Evolutionary conservation across 148 eudicot genomes (phyloP).

Genomic region (Fagopyrum tataricum): DNA sequence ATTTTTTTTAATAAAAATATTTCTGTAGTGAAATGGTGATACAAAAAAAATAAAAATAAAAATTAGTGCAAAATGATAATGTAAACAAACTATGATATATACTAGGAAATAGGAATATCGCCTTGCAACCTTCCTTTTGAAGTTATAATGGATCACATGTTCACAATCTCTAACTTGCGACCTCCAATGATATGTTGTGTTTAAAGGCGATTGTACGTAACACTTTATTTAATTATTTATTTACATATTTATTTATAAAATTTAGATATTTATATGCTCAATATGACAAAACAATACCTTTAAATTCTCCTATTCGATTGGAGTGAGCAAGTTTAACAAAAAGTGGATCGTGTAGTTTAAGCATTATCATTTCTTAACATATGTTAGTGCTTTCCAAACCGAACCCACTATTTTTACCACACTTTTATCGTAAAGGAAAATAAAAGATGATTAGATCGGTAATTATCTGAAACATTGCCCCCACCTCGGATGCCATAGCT

Average conservation of each 20-base stretch:
- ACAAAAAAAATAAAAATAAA: neutral
- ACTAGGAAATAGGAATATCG: neutral
- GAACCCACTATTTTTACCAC: slow-evolving; percentile 3
- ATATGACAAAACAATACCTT: neutral
- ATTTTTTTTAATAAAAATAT: too few species aligned
- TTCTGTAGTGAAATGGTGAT: too few species aligned
- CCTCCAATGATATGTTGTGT: slow-evolving; percentile 9
- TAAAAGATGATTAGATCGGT: neutral
- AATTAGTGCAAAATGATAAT: neutral
- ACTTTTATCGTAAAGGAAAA: neutral
- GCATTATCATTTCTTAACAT: neutral
- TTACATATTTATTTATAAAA: neutral
- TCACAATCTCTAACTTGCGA: neutral
- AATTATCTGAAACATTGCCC: too few species aligned
- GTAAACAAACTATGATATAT: neutral
- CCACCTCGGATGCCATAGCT: too few species aligned
- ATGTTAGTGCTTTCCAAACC: neutral
- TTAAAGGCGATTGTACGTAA: neutral
- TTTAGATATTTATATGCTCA: neutral
- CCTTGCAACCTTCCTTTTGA: neutral
- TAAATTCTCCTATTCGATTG: neutral
- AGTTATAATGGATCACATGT: neutral
- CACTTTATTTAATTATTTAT: neutral
- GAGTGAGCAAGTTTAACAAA: neutral
- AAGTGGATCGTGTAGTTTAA: slow-evolving; percentile 1